phyloP scores from a whole-genome alignment of 345 rosid species.

The Rhodamnia argentea region DNA sequence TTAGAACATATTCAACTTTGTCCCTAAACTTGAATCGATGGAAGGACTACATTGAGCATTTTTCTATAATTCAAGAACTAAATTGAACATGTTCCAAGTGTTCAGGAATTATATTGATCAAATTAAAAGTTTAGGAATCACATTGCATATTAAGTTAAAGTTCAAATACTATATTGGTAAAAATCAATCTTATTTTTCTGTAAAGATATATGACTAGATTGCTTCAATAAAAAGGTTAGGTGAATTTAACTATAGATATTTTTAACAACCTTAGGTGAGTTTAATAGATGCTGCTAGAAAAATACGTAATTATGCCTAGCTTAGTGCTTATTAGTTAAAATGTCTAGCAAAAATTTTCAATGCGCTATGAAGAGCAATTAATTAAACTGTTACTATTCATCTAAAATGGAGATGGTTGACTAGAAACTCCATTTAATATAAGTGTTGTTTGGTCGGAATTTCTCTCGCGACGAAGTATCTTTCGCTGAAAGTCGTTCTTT shows the following conservation, averaged over 20 bases:
- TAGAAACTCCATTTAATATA: background rate
- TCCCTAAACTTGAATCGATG: no score
- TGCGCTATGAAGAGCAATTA: background rate
- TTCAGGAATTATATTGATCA: no score
- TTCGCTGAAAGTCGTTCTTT: no score
- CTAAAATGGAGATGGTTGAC: background rate
- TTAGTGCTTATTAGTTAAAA: background rate
- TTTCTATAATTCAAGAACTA: no score
- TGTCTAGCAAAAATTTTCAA: background rate
- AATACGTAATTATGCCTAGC: background rate
- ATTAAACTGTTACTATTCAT: background rate
- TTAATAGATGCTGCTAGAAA: background rate
- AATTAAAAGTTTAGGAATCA: no score
- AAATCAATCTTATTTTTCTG: background rate
- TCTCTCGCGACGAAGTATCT: no score
- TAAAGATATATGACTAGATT: background rate
- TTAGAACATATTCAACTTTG: no score
- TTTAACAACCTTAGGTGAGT: background rate
- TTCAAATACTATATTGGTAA: background rate
- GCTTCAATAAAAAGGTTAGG: background rate
- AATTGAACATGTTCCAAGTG: no score
- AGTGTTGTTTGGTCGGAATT: no score
- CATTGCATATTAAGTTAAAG: no score
- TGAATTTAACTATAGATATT: background rate
- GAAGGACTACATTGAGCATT: no score